These are phyloP conservation scores for Hysterangium stoloniferum DNA, from an alignment of 768 basidiomycete species.

Conservation along the genomic window DNA sequence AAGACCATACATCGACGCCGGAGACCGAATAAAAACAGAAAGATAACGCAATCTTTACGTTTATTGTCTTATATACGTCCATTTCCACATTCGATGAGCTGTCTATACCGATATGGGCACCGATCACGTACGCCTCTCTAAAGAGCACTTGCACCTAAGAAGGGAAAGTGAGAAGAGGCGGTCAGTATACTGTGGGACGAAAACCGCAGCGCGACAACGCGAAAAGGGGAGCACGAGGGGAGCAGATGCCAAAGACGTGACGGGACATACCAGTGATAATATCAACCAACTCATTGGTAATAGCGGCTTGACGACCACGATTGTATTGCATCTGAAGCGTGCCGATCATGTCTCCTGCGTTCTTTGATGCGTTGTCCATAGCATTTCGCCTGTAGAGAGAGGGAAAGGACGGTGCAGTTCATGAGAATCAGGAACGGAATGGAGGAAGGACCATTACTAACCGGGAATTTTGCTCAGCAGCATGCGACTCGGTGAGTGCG, in stretches of 20 bases:
- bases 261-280: conserved; percentile 72
- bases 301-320: conserved; percentile 96
- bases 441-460: conserved; percentile 29
- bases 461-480: conserved; percentile 91
- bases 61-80: no score
- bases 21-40: no score
- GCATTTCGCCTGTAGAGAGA: conserved; percentile 71
- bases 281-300: conserved; percentile 92
- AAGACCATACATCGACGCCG: no score
- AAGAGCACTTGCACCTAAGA: conserved; percentile 10
- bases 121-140: no score
- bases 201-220: no score
- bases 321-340: conserved; percentile 91
- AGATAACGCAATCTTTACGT: no score
- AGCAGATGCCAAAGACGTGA: background rate
- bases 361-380: conserved; percentile 99
- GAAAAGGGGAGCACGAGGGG: background rate
- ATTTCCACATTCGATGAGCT: no score
- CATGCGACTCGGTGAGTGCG: conserved; percentile 86
- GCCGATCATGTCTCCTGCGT: conserved; percentile 90
- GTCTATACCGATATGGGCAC: no score
- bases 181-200: no score
- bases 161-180: background rate
- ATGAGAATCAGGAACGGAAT: background rate
- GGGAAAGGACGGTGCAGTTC: background rate